phyloP scores from a whole-genome alignment of 352 stramenopile species.

The Phytopythium helicoides region DNA sequence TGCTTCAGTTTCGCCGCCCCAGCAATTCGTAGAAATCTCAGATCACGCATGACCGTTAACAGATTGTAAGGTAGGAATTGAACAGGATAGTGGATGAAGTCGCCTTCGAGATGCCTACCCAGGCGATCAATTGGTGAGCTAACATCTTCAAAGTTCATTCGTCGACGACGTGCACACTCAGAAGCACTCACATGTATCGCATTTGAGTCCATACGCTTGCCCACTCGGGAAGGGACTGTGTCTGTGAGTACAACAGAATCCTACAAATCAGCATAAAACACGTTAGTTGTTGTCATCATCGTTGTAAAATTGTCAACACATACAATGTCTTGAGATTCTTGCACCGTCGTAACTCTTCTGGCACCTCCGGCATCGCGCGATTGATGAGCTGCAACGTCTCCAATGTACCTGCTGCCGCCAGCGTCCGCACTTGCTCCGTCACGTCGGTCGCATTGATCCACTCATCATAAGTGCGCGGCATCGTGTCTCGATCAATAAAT shows the following conservation, averaged over 20 bases:
- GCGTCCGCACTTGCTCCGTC: slow-evolving; percentile 19
- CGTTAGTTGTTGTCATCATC: too few species aligned
- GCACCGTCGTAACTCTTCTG: slow-evolving; percentile 26
- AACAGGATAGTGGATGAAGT: slow-evolving; percentile 29
- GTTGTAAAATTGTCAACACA: too few species aligned
- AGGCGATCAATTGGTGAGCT: too few species aligned
- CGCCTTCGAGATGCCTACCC: slow-evolving; percentile 28
- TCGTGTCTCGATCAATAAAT: slow-evolving; percentile 27
- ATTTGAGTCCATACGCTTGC: slow-evolving; percentile 22
- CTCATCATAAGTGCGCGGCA: slow-evolving; percentile 22
- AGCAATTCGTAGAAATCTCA: slow-evolving; percentile 37
- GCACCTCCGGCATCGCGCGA: slow-evolving; percentile 23
- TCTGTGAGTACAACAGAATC: slow-evolving; percentile 31
- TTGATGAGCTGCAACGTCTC: slow-evolving; percentile 45
- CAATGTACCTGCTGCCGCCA: slow-evolving; percentile 28
- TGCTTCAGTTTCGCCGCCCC: slow-evolving; percentile 17
- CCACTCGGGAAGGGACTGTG: slow-evolving; percentile 17
- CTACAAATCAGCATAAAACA: slow-evolving; percentile 12
- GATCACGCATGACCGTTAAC: slow-evolving; percentile 32
- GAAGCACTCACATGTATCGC: slow-evolving; percentile 25
- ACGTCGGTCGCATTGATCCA: slow-evolving; percentile 33
- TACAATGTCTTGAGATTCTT: slow-evolving; percentile 23
- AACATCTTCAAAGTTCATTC: neutral
- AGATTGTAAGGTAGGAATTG: slow-evolving; percentile 25
- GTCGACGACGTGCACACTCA: neutral